These are phyloP conservation scores for Bauhinia variegata DNA, from an alignment of 306 rosid genomes.

Conservation along the genomic window DNA sequence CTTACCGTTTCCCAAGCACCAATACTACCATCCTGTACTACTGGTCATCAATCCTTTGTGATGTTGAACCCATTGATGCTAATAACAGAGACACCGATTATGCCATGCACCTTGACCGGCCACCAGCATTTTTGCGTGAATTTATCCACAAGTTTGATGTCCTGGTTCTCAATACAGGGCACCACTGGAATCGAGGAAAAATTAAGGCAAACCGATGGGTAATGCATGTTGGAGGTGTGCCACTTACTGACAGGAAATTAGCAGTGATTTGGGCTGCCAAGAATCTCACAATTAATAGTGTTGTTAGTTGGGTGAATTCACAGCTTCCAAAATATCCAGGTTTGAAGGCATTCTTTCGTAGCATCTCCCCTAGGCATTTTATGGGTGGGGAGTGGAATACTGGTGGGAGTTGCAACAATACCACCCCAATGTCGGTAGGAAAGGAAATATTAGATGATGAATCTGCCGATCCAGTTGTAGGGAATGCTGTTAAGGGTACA, in stretches of 20 bases:
- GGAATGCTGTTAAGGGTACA: constrained; percentile 80
- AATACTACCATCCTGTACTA: constrained; percentile 85
- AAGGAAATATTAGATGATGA: constrained; percentile 71
- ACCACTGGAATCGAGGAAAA: constrained; percentile 99
- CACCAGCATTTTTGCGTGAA: constrained; percentile 73
- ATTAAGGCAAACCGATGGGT: constrained; percentile 85
- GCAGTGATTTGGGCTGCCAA: constrained; percentile 85
- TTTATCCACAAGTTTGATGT: constrained; percentile 66
- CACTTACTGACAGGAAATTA: constrained; percentile 66
- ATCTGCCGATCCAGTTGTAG: constrained; percentile 72
- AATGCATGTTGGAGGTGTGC: constrained; percentile 78
- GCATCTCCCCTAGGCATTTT: constrained; percentile 96
- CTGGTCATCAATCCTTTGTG: constrained; percentile 94
- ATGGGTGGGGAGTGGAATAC: constrained; percentile 98
- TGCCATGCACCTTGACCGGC: constrained; percentile 98
- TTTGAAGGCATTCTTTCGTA: constrained; percentile 70
- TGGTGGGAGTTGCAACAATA: constrained; percentile 95
- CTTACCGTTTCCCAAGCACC: constrained; percentile 72
- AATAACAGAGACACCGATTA: constrained; percentile 57
- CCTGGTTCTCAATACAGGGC: constrained; percentile 96
- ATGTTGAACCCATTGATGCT: constrained; percentile 70
- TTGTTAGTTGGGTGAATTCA: constrained; percentile 78
- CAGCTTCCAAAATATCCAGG: constrained; percentile 80
- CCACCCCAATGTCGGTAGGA: constrained; percentile 87
- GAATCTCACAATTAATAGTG: constrained; percentile 73